These are phyloP conservation scores for Aechmea fasciata DNA, from an alignment of 176 grass and related monocot species.

Conservation along the genomic window DNA sequence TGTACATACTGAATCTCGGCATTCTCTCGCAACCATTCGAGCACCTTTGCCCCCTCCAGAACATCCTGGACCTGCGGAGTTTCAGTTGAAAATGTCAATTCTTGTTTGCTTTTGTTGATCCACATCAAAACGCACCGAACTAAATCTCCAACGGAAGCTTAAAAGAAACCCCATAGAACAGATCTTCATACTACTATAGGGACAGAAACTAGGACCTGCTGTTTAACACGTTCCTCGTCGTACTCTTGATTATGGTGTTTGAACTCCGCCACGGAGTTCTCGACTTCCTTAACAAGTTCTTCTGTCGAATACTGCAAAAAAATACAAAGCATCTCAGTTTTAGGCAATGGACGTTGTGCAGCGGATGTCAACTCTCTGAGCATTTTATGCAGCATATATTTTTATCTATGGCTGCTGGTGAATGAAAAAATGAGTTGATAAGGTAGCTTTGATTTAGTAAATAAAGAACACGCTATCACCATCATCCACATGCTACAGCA, in stretches of 20 bases:
- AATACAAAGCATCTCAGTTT: slow-evolving; percentile 11
- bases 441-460: background rate
- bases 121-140: too few species aligned
- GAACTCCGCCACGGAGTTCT: slow-evolving; percentile 68
- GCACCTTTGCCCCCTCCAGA: slow-evolving; percentile 74
- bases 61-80: slow-evolving; percentile 58
- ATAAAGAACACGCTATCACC: background rate
- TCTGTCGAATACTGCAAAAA: slow-evolving; percentile 71
- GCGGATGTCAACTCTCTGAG: too few species aligned
- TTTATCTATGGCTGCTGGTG: slow-evolving; percentile 1
- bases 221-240: slow-evolving; percentile 63
- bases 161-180: slow-evolving; percentile 3
- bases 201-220: slow-evolving; percentile 43
- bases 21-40: slow-evolving; percentile 94
- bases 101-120: background rate
- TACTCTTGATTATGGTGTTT: slow-evolving; percentile 87
- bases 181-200: slow-evolving; percentile 9
- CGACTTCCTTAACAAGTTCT: slow-evolving; percentile 84
- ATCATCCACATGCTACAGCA: too few species aligned
- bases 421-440: background rate
- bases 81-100: background rate
- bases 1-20: slow-evolving; percentile 50
- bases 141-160: background rate
- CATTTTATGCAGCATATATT: background rate
- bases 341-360: background rate